Evolutionary conservation across 2,329 filamentous ascomycete species (phyloP).

Genomic region (Trichoderma atrobrunneum): DNA sequence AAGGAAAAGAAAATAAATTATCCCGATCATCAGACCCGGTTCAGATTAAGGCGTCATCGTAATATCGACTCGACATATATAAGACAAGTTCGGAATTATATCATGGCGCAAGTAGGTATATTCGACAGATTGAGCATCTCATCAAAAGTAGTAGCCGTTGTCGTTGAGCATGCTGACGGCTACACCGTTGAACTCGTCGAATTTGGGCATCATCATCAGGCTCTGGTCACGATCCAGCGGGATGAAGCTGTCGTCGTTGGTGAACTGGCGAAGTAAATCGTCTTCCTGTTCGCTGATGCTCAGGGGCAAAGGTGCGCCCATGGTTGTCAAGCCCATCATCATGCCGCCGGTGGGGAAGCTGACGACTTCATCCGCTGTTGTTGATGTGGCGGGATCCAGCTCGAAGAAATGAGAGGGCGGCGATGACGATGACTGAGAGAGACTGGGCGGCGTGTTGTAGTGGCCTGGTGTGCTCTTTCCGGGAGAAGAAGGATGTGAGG

Average conservation of each 20-base stretch:
- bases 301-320: slow-evolving; percentile 34
- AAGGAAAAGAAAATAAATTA: slow-evolving; percentile 17
- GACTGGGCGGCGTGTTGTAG: slow-evolving; percentile 57
- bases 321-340: slow-evolving; percentile 33
- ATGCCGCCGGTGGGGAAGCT: slow-evolving; percentile 31
- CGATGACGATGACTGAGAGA: slow-evolving; percentile 61
- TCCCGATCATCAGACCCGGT: slow-evolving; percentile 15
- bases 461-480: slow-evolving; percentile 51
- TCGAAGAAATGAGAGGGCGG: slow-evolving; percentile 52
- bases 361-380: slow-evolving; percentile 32
- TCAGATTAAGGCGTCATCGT: slow-evolving; percentile 16
- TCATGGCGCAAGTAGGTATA: neutral
- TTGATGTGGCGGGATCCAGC: slow-evolving; percentile 40
- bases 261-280: slow-evolving; percentile 45
- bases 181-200: slow-evolving; percentile 52
- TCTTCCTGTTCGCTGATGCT: slow-evolving; percentile 42
- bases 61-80: slow-evolving; percentile 7
- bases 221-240: slow-evolving; percentile 45
- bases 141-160: slow-evolving; percentile 53
- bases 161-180: slow-evolving; percentile 50
- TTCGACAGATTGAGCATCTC: slow-evolving; percentile 29
- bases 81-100: slow-evolving; percentile 9
- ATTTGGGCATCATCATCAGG: slow-evolving; percentile 52
- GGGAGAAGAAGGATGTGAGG: slow-evolving; percentile 44
- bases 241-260: slow-evolving; percentile 42